phyloP scores from a whole-genome alignment of 2,329 filamentous ascomycete genomes.

The Cephalotrichum gorgonifer region DNA sequence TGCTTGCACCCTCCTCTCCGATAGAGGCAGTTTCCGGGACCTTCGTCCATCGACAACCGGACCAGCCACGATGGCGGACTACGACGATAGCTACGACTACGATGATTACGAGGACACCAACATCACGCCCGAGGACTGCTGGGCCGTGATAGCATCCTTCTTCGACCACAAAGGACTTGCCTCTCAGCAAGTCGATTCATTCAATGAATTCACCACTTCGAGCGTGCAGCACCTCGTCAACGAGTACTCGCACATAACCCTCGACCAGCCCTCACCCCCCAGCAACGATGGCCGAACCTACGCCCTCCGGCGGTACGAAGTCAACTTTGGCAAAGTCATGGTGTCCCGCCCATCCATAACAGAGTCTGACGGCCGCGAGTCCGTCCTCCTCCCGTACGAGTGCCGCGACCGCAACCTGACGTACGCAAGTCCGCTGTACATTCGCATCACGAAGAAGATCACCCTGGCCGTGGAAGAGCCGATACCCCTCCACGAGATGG shows the following conservation, averaged over 20 bases:
- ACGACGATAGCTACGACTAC: slow-evolving; percentile 52
- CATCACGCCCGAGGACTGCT: slow-evolving; percentile 96
- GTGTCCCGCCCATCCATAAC: slow-evolving; percentile 85
- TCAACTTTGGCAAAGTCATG: slow-evolving; percentile 85
- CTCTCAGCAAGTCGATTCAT: slow-evolving; percentile 95
- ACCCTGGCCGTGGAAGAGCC: slow-evolving; percentile 71
- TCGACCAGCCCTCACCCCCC: slow-evolving; percentile 83
- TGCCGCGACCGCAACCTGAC: slow-evolving; percentile 92
- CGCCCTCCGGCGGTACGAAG: slow-evolving; percentile 82
- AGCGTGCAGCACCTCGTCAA: slow-evolving; percentile 92
- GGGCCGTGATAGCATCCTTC: slow-evolving; percentile 94
- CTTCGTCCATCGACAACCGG: neutral
- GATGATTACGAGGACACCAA: slow-evolving; percentile 58
- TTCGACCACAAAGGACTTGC: slow-evolving; percentile 94
- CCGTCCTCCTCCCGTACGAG: slow-evolving; percentile 83
- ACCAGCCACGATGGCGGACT: slow-evolving; percentile 39
- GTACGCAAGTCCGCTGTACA: slow-evolving; percentile 84
- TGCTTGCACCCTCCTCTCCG: neutral
- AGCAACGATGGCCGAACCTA: slow-evolving; percentile 68
- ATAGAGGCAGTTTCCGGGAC: neutral
- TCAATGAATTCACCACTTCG: slow-evolving; percentile 90
- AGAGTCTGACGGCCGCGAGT: slow-evolving; percentile 83
- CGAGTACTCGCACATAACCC: slow-evolving; percentile 82
- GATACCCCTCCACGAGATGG: slow-evolving; percentile 56
- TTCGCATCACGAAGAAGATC: slow-evolving; percentile 78